Conservation (phyloP, 1,139 yeast genomes). For the Sugiyamaella japonica region DNA sequence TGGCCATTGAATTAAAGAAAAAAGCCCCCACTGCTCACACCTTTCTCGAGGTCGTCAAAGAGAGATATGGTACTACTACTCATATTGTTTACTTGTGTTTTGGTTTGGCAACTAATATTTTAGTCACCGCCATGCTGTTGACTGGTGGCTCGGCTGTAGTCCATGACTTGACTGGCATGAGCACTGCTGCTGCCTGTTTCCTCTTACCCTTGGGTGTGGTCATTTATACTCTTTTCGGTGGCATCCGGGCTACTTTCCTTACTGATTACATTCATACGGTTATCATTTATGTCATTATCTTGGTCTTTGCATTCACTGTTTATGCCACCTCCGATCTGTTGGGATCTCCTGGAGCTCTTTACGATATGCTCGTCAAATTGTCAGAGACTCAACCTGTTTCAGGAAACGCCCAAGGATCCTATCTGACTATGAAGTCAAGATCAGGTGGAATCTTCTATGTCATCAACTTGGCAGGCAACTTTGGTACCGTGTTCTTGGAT, state of each 20-base stretch:
- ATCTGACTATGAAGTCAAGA: conserved; percentile 72
- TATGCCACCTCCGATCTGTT: conserved; percentile 56
- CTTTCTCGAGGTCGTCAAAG: conserved; percentile 65
- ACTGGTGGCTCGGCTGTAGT: conserved; percentile 83
- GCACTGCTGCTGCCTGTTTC: conserved; percentile 76
- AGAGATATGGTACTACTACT: conserved; percentile 67
- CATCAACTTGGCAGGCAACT: conserved; percentile 78
- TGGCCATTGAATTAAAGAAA: conserved; percentile 65
- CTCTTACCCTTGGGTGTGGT: conserved; percentile 81
- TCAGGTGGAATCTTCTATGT: conserved; percentile 75
- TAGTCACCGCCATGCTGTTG: conserved; percentile 80
- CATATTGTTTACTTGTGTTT: conserved; percentile 72
- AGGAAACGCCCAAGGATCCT: conserved; percentile 74
- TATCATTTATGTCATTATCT: conserved; percentile 45
- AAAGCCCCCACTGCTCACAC: conserved; percentile 57
- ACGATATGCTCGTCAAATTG: conserved; percentile 63
- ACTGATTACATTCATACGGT: conserved; percentile 82
- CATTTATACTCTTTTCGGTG: conserved; percentile 81
- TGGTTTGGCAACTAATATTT: conserved; percentile 81
- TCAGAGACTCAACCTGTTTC: conserved; percentile 45
- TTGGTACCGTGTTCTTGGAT: conserved; percentile 86
- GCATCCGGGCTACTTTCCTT: conserved; percentile 84
- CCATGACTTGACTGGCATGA: conserved; percentile 69
- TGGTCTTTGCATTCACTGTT: conserved; percentile 39
- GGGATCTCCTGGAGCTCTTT: conserved; percentile 81